phyloP scores from a whole-genome alignment of 192 early-diverging fungal genomes.

The Backusella mclennaniae region DNA sequence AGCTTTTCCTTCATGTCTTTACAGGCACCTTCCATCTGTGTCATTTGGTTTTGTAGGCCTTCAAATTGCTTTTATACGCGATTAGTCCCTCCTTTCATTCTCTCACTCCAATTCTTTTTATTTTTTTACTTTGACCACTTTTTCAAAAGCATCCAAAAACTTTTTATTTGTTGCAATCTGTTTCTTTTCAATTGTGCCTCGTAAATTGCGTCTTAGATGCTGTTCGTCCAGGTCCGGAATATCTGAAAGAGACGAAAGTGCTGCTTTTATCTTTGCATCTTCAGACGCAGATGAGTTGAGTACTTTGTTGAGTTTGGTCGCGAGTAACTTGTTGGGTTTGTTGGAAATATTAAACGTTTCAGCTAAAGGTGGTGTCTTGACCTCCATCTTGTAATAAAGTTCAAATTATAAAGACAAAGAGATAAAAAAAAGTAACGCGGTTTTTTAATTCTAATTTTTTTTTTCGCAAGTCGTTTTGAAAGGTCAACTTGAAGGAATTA shows the following conservation, averaged over 20 bases:
- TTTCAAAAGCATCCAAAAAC: conserved; percentile 54
- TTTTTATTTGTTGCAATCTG: conserved; percentile 50
- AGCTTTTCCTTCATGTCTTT: conserved; percentile 58
- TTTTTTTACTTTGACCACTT: conserved; percentile 34
- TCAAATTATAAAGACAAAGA: too few relatives aligned
- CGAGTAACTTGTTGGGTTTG: conserved; percentile 27
- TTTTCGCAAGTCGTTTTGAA: neutral
- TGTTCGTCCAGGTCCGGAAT: conserved; percentile 21
- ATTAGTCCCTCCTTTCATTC: too few relatives aligned
- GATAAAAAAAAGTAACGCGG: neutral
- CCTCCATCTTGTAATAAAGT: neutral
- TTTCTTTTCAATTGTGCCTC: conserved; percentile 58
- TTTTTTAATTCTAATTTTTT: neutral
- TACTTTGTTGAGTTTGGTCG: conserved; percentile 24
- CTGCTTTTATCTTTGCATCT: conserved; percentile 26
- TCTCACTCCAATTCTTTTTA: too few relatives aligned
- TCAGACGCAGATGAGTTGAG: conserved; percentile 21
- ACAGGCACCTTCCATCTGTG: conserved; percentile 55
- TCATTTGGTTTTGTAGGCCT: conserved; percentile 12
- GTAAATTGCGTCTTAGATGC: conserved; percentile 48
- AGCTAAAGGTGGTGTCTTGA: conserved; percentile 1
- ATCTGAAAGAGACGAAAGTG: conserved; percentile 22
- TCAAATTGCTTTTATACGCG: conserved; percentile 16
- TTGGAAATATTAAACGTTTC: conserved; percentile 12
- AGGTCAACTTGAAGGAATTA: neutral